These are phyloP conservation scores for Triadica sebifera DNA, from an alignment of 345 rosid genomes.

Conservation along the genomic window DNA sequence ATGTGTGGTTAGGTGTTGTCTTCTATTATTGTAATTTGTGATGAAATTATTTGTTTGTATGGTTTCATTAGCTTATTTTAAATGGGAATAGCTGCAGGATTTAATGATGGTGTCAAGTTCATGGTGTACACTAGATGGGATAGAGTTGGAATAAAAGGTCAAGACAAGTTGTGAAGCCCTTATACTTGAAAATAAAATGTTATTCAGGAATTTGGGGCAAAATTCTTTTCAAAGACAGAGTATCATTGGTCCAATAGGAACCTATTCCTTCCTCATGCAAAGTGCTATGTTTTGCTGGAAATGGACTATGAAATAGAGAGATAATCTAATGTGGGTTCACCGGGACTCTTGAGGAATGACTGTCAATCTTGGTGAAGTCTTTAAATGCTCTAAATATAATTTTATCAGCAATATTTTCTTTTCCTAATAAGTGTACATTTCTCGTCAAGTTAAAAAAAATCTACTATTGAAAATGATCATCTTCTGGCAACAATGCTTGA, in stretches of 20 bases:
- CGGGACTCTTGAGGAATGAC: too few relatives aligned
- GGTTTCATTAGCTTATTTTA: neutral
- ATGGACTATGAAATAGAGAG: neutral
- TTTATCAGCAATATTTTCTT: too few relatives aligned
- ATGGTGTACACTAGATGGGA: neutral
- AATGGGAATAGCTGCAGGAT: neutral
- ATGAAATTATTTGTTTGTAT: neutral
- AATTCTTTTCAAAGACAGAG: neutral
- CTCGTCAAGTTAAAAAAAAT: too few relatives aligned
- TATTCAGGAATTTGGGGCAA: neutral
- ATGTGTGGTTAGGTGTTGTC: neutral
- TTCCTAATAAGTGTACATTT: too few relatives aligned
- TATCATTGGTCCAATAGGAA: neutral
- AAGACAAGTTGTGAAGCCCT: neutral
- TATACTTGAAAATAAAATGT: neutral
- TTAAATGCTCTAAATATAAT: too few relatives aligned
- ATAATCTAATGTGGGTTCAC: too few relatives aligned
- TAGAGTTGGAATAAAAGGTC: neutral
- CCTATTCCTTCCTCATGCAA: neutral
- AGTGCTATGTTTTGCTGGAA: neutral
- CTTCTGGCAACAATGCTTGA: too few relatives aligned
- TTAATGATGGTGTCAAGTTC: neutral
- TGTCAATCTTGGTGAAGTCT: too few relatives aligned
- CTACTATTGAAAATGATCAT: too few relatives aligned
- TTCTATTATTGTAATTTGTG: too few relatives aligned